Percentiles rank a stretch among this genome's conserved stretches.
Evolutionary conservation across 2,329 filamentous ascomycete species (phyloP).

Genomic region (Neonectria hederae): DNA sequence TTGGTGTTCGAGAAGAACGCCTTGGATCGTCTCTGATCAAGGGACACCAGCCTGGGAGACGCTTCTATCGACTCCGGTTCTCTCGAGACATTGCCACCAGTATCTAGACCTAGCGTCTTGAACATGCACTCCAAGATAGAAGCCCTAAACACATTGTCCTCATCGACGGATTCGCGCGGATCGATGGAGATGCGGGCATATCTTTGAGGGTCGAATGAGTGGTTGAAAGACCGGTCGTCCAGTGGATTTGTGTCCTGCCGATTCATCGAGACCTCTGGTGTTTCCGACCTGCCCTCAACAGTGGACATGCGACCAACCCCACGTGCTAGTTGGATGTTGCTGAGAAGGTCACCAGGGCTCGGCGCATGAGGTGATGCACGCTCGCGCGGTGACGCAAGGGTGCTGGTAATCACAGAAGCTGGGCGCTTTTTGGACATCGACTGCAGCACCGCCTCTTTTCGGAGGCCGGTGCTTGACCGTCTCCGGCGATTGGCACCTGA

Average conservation of each 20-base stretch:
- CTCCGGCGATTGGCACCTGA: slow-evolving; percentile 70
- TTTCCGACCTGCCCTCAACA: slow-evolving; percentile 27
- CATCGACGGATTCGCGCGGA: slow-evolving; percentile 83
- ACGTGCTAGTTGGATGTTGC: slow-evolving; percentile 77
- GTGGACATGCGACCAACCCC: slow-evolving; percentile 58
- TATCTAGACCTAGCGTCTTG: slow-evolving; percentile 86
- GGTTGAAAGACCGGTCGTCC: slow-evolving; percentile 62
- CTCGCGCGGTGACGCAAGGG: slow-evolving; percentile 53
- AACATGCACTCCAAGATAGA: slow-evolving; percentile 96
- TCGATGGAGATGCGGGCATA: slow-evolving; percentile 64
- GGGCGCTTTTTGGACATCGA: slow-evolving; percentile 64
- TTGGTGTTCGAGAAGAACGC: slow-evolving; percentile 75
- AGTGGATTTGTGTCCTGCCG: slow-evolving; percentile 56
- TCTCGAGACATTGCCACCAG: slow-evolving; percentile 69
- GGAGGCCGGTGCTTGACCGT: slow-evolving; percentile 76
- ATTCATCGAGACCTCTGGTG: slow-evolving; percentile 37
- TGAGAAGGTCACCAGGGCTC: slow-evolving; percentile 81
- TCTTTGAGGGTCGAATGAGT: slow-evolving; percentile 65
- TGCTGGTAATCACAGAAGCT: slow-evolving; percentile 54
- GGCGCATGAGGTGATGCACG: slow-evolving; percentile 58
- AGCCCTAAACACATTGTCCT: slow-evolving; percentile 87
- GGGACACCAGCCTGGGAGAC: slow-evolving; percentile 85
- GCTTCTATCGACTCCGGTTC: slow-evolving; percentile 81
- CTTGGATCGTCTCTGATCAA: slow-evolving; percentile 83
- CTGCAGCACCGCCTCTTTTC: slow-evolving; percentile 82